Percentiles rank a stretch among this genome's conserved stretches.
These are phyloP conservation scores for Plasmodium knowlesi DNA, from an alignment of 169 alveolate genomes.

Conservation along the genomic window DNA sequence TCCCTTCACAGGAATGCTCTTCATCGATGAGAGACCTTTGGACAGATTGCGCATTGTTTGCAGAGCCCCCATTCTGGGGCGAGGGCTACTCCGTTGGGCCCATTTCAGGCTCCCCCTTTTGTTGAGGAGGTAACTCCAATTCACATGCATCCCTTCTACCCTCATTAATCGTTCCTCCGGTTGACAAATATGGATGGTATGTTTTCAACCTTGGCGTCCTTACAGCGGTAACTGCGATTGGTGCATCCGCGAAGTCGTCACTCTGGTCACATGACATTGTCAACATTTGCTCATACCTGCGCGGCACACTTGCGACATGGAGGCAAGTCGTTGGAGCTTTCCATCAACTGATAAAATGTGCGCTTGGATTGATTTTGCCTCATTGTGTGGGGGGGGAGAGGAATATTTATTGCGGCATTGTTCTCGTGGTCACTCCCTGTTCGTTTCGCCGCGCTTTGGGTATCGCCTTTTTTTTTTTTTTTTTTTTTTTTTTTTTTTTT, in stretches of 20 bases:
- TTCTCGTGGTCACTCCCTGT: background rate
- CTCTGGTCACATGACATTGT: background rate
- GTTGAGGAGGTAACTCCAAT: background rate
- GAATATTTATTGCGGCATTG: background rate
- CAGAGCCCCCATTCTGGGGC: background rate
- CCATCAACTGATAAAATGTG: background rate
- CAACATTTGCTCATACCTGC: background rate
- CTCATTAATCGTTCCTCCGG: background rate
- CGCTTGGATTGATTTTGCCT: background rate
- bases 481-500: constrained; percentile 7
- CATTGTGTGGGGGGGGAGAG: background rate
- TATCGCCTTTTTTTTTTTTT: background rate
- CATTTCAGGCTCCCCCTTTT: background rate
- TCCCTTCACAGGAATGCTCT: background rate
- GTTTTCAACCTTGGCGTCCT: background rate
- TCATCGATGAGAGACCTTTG: background rate
- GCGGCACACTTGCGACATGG: background rate
- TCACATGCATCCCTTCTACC: background rate
- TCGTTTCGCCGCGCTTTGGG: background rate
- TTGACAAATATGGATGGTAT: background rate
- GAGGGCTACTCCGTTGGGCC: background rate
- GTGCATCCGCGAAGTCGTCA: background rate
- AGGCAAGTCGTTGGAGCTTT: background rate
- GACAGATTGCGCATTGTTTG: background rate
- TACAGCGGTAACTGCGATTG: background rate